Conservation (phyloP, 2,329 filamentous ascomycete genomes). For the Leptodontidium sp. region DNA sequence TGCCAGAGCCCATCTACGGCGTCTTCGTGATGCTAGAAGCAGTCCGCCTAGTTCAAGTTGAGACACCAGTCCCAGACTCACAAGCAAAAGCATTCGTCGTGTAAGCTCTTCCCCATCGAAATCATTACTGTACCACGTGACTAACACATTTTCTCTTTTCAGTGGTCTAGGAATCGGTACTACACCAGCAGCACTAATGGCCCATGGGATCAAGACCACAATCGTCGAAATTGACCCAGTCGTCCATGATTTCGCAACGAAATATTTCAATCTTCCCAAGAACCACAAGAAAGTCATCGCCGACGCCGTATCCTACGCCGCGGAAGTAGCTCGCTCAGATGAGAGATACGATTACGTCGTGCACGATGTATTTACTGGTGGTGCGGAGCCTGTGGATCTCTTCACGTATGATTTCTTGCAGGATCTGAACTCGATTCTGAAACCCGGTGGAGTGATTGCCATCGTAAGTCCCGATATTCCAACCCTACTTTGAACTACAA, state of each 20-base stretch:
- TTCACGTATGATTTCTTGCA: slow-evolving; percentile 88
- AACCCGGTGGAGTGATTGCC: slow-evolving; percentile 81
- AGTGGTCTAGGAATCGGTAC: slow-evolving; percentile 94
- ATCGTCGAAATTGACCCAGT: slow-evolving; percentile 94
- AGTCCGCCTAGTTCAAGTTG: slow-evolving; percentile 77
- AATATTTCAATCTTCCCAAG: slow-evolving; percentile 81
- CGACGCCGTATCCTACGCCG: slow-evolving; percentile 79
- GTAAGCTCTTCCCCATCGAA: slow-evolving; percentile 58
- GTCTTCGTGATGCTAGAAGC: slow-evolving; percentile 97
- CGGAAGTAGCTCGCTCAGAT: slow-evolving; percentile 51
- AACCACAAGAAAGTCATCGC: slow-evolving; percentile 83
- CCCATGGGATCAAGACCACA: slow-evolving; percentile 90
- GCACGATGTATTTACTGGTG: slow-evolving; percentile 97
- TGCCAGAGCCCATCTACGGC: slow-evolving; percentile 89
- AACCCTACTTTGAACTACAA: too few relatives aligned
- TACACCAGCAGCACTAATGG: slow-evolving; percentile 83
- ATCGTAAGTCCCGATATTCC: slow-evolving; percentile 66
- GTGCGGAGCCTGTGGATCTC: slow-evolving; percentile 86
- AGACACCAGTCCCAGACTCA: slow-evolving; percentile 62
- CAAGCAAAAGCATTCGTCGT: slow-evolving; percentile 85
- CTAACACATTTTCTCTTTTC: slow-evolving; percentile 32
- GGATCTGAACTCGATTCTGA: slow-evolving; percentile 75
- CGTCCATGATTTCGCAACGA: slow-evolving; percentile 81
- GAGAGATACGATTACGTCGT: slow-evolving; percentile 87
- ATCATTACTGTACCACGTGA: slow-evolving; percentile 23